A percentile compares a stretch with the other conserved stretches of the same genome.
phyloP scores from a whole-genome alignment of 192 early-diverging fungal species.

The Cetraspora pellucida region DNA sequence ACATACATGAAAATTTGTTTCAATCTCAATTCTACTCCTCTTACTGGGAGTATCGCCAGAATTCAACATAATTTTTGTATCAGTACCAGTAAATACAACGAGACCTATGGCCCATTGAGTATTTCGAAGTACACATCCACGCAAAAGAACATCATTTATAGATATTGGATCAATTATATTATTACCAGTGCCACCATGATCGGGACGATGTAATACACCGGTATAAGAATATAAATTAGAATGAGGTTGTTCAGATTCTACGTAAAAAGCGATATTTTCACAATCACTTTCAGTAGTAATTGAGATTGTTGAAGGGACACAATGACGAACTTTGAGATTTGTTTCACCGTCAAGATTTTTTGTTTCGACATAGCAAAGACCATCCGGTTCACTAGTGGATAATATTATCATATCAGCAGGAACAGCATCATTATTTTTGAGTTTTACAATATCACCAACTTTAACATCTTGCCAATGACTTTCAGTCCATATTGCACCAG shows the following conservation, averaged over 20 bases:
- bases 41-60: slow-evolving; percentile 91
- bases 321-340: slow-evolving; percentile 88
- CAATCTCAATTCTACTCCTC: slow-evolving; percentile 85
- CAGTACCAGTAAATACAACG: slow-evolving; percentile 86
- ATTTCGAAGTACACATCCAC: slow-evolving; percentile 92
- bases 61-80: slow-evolving; percentile 98
- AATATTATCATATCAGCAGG: slow-evolving; percentile 93
- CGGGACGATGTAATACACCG: slow-evolving; percentile 64
- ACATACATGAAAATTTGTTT: slow-evolving; percentile 85
- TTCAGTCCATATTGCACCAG: slow-evolving; percentile 56
- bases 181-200: not conserved
- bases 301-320: slow-evolving; percentile 62
- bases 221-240: slow-evolving; percentile 88
- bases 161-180: slow-evolving; percentile 67
- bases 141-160: slow-evolving; percentile 80
- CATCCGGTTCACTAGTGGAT: slow-evolving; percentile 79
- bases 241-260: slow-evolving; percentile 87
- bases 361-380: slow-evolving; percentile 92
- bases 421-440: slow-evolving; percentile 82
- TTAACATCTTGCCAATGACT: slow-evolving; percentile 83
- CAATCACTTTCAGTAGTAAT: slow-evolving; percentile 60
- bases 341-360: slow-evolving; percentile 99
- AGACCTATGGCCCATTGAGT: slow-evolving; percentile 87
- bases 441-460: slow-evolving; percentile 87
- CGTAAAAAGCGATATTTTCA: slow-evolving; percentile 60